Conservation (phyloP, 75 land plant genomes). For the Pinus taeda region DNA sequence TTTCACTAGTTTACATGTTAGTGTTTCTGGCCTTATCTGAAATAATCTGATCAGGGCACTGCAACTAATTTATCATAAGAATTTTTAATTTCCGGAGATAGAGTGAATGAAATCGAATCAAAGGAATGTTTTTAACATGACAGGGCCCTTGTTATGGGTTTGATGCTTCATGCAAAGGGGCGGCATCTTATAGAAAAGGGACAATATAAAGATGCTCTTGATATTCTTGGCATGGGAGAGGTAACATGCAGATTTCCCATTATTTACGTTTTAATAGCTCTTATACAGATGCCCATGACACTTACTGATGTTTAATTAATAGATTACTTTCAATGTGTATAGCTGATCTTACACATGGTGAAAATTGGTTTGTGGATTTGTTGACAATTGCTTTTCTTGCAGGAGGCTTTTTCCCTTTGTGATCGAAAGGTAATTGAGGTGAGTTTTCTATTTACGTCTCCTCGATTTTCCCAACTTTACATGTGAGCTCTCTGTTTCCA, state of each 20-base stretch:
- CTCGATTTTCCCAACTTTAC: neutral
- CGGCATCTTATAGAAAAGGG: conserved; percentile 47
- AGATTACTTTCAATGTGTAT: neutral
- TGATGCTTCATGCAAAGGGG: conserved; percentile 90
- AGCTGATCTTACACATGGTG: neutral
- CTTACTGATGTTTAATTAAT: neutral
- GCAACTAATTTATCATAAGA: neutral
- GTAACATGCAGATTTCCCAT: conserved; percentile 17
- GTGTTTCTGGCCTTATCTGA: neutral
- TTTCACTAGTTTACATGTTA: neutral
- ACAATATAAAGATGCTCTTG: conserved; percentile 76
- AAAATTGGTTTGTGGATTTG: conserved; percentile 8
- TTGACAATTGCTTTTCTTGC: conserved; percentile 15
- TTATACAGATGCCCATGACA: neutral
- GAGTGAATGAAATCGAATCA: neutral
- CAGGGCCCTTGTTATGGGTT: conserved; percentile 92
- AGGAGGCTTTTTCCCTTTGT: conserved; percentile 92
- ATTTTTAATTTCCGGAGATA: neutral
- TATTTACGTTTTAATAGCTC: neutral
- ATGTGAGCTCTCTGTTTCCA: neutral
- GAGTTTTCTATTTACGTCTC: neutral
- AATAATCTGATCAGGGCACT: neutral
- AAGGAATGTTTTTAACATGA: neutral
- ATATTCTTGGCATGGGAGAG: conserved; percentile 91
- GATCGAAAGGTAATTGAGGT: conserved; percentile 81